Evolutionary conservation across 495 filamentous ascomycete species (phyloP).

Genomic region (Oidiodendron maius): DNA sequence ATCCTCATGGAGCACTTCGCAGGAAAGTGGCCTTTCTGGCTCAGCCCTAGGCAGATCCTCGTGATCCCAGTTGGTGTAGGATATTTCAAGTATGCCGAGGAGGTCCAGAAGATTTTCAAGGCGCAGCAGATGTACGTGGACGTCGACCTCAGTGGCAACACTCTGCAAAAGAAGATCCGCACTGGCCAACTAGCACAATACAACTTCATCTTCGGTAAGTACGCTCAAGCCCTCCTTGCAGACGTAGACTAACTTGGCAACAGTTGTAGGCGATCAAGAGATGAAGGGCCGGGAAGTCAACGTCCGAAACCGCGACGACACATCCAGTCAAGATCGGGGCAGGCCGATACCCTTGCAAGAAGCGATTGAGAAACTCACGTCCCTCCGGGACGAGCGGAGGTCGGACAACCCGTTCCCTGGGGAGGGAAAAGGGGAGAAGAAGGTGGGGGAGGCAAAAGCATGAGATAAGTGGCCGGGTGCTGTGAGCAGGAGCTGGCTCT

Average conservation of each 20-base stretch:
- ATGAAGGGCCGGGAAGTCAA: slow-evolving; percentile 73
- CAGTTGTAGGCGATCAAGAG: slow-evolving; percentile 82
- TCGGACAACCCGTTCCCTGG: slow-evolving; percentile 42
- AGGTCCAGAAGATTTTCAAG: slow-evolving; percentile 55
- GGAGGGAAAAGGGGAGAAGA: not conserved
- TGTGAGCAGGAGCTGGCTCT: not conserved
- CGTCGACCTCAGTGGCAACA: slow-evolving; percentile 84
- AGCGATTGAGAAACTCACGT: slow-evolving; percentile 64
- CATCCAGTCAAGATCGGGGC: slow-evolving; percentile 65
- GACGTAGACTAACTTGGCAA: not conserved
- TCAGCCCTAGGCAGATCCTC: slow-evolving; percentile 86
- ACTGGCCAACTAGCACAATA: slow-evolving; percentile 83
- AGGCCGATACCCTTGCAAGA: slow-evolving; percentile 69
- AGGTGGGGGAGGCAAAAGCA: slow-evolving; percentile 17
- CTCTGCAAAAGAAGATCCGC: slow-evolving; percentile 92
- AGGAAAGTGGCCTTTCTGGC: slow-evolving; percentile 98
- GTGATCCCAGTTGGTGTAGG: slow-evolving; percentile 87
- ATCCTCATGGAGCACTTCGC: slow-evolving; percentile 93
- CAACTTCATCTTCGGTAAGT: slow-evolving; percentile 80
- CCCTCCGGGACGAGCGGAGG: slow-evolving; percentile 60
- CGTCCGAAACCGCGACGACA: slow-evolving; percentile 85
- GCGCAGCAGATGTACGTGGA: slow-evolving; percentile 69
- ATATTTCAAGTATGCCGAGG: slow-evolving; percentile 78
- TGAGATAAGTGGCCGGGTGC: slow-evolving; percentile 11
- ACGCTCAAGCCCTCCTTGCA: not conserved